Evolutionary conservation across 2,329 filamentous ascomycete genomes (phyloP).

Genomic region (Pseudopithomyces maydicus): DNA sequence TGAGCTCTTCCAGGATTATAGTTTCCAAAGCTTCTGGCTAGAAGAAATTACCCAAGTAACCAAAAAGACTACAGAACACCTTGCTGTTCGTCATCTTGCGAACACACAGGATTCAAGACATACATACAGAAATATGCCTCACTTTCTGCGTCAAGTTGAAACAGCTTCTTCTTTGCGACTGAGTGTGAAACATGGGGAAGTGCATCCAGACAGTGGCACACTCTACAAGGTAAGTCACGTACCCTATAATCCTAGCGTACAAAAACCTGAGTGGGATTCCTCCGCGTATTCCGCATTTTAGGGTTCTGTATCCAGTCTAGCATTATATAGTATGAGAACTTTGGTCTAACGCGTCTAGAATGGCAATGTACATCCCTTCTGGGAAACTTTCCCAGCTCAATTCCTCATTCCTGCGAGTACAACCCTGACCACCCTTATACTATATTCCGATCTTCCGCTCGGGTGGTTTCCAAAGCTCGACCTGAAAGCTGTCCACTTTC

Average conservation of each 20-base stretch:
- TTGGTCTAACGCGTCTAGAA: no score
- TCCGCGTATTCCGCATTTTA: no score
- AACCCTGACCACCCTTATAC: constrained; percentile 3
- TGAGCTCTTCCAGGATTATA: no score
- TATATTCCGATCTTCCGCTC: constrained; percentile 10
- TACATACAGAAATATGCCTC: background rate
- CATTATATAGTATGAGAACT: no score
- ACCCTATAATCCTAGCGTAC: no score
- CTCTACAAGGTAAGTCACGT: constrained; percentile 4
- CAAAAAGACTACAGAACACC: no score
- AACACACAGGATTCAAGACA: background rate
- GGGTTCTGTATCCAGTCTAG: no score
- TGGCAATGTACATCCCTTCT: constrained; percentile 7
- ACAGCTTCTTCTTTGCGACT: constrained; percentile 6
- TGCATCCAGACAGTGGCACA: background rate
- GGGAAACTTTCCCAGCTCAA: constrained; percentile 3
- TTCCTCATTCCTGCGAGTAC: constrained; percentile 2
- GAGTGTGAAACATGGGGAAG: constrained; percentile 6
- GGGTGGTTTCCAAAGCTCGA: constrained; percentile 14
- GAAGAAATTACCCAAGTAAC: no score
- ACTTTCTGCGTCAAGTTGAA: background rate
- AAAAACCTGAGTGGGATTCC: no score
- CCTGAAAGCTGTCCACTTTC: constrained; percentile 5
- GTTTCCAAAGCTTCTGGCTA: no score
- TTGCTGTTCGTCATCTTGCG: no score